Conservation (phyloP, 2,329 filamentous ascomycete genomes). For the Tolypocladium paradoxum region DNA sequence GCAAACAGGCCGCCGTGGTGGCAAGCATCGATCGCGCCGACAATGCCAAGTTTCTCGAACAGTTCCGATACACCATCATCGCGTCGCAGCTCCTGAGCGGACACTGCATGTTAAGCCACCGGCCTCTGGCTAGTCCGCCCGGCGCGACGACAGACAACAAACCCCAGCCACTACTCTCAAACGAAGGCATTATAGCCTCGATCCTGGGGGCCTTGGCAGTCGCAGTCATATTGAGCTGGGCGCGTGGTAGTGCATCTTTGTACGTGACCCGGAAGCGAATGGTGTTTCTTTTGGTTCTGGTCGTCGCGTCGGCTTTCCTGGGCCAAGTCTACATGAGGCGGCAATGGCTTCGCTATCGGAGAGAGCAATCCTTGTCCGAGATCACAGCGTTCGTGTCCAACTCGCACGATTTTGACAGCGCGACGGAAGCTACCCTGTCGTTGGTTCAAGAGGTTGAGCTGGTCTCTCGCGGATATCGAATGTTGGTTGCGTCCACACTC, state of each 20-base stretch:
- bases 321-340: slow-evolving; percentile 65
- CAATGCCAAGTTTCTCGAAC: slow-evolving; percentile 77
- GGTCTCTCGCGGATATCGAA: slow-evolving; percentile 78
- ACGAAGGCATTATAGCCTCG: slow-evolving; percentile 38
- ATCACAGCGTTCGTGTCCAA: slow-evolving; percentile 59
- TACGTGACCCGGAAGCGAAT: slow-evolving; percentile 47
- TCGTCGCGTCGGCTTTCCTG: slow-evolving; percentile 41
- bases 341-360: slow-evolving; percentile 71
- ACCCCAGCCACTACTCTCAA: slow-evolving; percentile 23
- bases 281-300: slow-evolving; percentile 32
- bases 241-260: slow-evolving; percentile 38
- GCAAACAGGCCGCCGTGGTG: slow-evolving; percentile 52
- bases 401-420: slow-evolving; percentile 72
- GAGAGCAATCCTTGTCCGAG: slow-evolving; percentile 61
- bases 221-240: slow-evolving; percentile 64
- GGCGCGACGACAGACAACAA: slow-evolving; percentile 4
- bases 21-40: slow-evolving; percentile 65
- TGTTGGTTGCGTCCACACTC: slow-evolving; percentile 41
- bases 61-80: slow-evolving; percentile 87
- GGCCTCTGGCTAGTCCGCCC: slow-evolving; percentile 12
- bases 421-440: slow-evolving; percentile 62
- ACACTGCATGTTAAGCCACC: slow-evolving; percentile 38
- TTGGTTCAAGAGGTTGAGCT: slow-evolving; percentile 93
- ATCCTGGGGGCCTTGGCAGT: slow-evolving; percentile 47
- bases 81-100: slow-evolving; percentile 80